Base-by-base conservation (phyloP, 2,329 filamentous ascomycete species). In the Dactylellina cionopaga region DNA sequence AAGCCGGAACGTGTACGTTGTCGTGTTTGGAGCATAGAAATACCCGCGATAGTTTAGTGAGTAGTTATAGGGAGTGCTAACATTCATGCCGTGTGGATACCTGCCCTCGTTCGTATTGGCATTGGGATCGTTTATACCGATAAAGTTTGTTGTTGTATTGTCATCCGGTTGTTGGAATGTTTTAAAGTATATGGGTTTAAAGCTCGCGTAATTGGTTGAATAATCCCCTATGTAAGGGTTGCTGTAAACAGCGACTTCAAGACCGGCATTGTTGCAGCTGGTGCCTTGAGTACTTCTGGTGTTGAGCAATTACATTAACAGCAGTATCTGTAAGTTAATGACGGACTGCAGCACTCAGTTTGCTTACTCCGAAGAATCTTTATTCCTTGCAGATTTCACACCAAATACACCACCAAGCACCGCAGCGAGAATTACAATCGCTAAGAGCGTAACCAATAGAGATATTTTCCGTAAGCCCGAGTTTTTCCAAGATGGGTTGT, bases 21-120 rank as follows among this genome's bases (percentile, higher is more conserved):
- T 52, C 29, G 47, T 52, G 7, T 52, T 37, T 24, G 47, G 47
- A 33, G 17, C 25, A 33, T 52, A 52, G 47, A 52, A 52, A 33
- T 24, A 52, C 7, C 47, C 47, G 15, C 47, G 47, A 33, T 52
- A 52, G 47, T 52, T 52, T 37, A 37, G 47, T 6, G 25, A 15
- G 31, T 52, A 52, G 29, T 22, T 24, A 22, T 0, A 15, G 29
- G 47, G 2, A 7, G 47, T 52, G 35, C 29, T 19, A n/a, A 33
- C 29, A 11, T 29, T 52, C 24, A 52, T 24, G 47, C 47, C 47
- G 29, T 52, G 47, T 35, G 47, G 47, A 37, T 52, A n/a, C 4
- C 13, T 11, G 5, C 11, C 37, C 17, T 41, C 37, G 13, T 41
- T 41, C 5, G 37, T n/a, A n/a, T 15, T 15, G 17, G 37, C 13